Conservation (phyloP, 1,284 basidiomycete species). For the Mycena citricolor region DNA sequence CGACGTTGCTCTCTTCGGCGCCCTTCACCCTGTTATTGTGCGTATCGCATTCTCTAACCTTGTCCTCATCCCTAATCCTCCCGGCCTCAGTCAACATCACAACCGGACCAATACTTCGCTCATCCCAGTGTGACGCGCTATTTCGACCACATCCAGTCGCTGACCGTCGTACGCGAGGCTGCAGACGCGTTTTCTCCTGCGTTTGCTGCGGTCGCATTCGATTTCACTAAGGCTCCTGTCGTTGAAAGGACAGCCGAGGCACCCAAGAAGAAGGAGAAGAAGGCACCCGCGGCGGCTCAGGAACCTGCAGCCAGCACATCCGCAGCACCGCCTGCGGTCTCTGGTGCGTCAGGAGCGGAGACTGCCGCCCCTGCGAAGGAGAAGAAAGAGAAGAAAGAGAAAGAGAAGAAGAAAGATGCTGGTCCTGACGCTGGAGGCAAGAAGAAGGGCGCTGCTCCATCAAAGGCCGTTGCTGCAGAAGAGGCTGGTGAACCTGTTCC, state of each 20-base stretch:
- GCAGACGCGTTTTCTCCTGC: conserved; percentile 53
- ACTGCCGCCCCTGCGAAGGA: conserved; percentile 27
- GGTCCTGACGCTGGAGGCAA: conserved; percentile 43
- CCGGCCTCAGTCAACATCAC: conserved; percentile 56
- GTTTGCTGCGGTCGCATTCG: conserved; percentile 66
- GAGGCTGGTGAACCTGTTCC: conserved; percentile 80
- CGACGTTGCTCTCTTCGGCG: conserved; percentile 83
- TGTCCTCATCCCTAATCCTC: neutral
- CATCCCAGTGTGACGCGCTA: conserved; percentile 86
- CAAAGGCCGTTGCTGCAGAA: conserved; percentile 47
- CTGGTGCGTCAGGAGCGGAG: conserved; percentile 24
- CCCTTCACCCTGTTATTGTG: conserved; percentile 78
- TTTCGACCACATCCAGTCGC: conserved; percentile 89
- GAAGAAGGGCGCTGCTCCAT: conserved; percentile 34
- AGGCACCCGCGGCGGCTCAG: conserved; percentile 34
- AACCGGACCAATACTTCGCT: conserved; percentile 67
- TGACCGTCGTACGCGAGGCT: conserved; percentile 55
- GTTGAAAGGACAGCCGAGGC: conserved; percentile 71
- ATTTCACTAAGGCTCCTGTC: conserved; percentile 74
- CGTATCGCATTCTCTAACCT: conserved; percentile 37
- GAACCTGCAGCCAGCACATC: conserved; percentile 31
- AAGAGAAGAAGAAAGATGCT: conserved; percentile 41
- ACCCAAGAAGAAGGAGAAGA: conserved; percentile 83
- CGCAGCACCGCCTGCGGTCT: conserved; percentile 24
- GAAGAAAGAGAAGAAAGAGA: conserved; percentile 44